Base-by-base conservation (phyloP, 1,139 yeast genomes). In the Ashbya aceris region DNA sequence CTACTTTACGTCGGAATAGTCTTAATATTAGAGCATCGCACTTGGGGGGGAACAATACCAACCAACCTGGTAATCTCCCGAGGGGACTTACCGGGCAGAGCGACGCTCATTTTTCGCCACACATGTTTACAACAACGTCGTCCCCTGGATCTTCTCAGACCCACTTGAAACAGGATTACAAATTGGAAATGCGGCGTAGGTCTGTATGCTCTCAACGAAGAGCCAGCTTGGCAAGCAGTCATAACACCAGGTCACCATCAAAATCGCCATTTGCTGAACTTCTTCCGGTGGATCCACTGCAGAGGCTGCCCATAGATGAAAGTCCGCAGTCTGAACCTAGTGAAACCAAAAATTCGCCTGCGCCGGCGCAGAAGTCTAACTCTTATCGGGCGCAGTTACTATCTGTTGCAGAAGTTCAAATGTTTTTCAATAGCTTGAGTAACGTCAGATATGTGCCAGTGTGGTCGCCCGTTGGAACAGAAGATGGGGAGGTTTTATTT, bases 391-490 rank as follows among this genome's bases (percentile, higher is more conserved):
- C 58, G 37, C 62, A 50, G 13, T 46, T 63, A 26, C 55, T 62
- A 20, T 52, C 63, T 9, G 46, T 64, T 4, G 62, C 60, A 42
- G 68, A 64, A 40, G 64, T 61, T 4, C 67, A 64, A 46, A 60
- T 62, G 50, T 56, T 64, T 27, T 56, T 63, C 40, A 59, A 55
- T 40, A 63, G 61, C 40, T 49, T 62, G 9, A 52, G 52, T 41
- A 47, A 48, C 8, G 46, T 55, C 9, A 38, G 38, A 3, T 38
- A 45, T 17, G 49, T 52, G 8, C 61, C 67, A 1, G 58, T 70
- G 10, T 72, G 77, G 87, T 60, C 78, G 1, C 82, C 86, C 0
- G 70, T 73, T 40, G 64, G 72, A n/a, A 72, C 47, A 4, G 41
- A 42, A 7, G 71, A 68, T 41, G 82, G 79, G n/a, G 73, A 73